phyloP scores from a whole-genome alignment of 2,329 filamentous ascomycete species.

The Fusarium illudens region DNA sequence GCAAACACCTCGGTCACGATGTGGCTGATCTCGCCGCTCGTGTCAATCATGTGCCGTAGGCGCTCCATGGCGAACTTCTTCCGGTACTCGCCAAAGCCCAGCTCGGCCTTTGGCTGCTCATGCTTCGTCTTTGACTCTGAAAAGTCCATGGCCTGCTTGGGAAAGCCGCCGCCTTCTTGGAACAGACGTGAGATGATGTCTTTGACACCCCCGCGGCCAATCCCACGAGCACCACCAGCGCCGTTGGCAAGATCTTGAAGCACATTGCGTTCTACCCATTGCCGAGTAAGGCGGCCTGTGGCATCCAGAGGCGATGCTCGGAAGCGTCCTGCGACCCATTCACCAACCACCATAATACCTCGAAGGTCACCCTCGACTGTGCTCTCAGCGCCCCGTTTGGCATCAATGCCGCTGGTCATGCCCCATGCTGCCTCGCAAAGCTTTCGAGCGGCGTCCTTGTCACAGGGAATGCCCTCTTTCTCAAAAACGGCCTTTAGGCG shows the following conservation, averaged over 20 bases:
- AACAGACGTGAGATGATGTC: slow-evolving; percentile 84
- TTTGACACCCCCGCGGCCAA: slow-evolving; percentile 75
- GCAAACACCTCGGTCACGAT: slow-evolving; percentile 86
- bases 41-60: slow-evolving; percentile 78
- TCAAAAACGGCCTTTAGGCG: slow-evolving; percentile 86
- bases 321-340: slow-evolving; percentile 83
- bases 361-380: slow-evolving; percentile 78
- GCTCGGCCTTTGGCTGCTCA: slow-evolving; percentile 65
- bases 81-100: slow-evolving; percentile 76
- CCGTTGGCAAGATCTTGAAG: slow-evolving; percentile 73
- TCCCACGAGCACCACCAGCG: slow-evolving; percentile 73
- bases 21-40: slow-evolving; percentile 79
- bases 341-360: slow-evolving; percentile 84
- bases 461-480: slow-evolving; percentile 87
- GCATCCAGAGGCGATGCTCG: slow-evolving; percentile 56
- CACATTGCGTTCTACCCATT: slow-evolving; percentile 80
- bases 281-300: slow-evolving; percentile 67
- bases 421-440: slow-evolving; percentile 87
- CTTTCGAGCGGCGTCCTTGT: slow-evolving; percentile 87
- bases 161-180: slow-evolving; percentile 80
- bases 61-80: slow-evolving; percentile 78
- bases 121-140: slow-evolving; percentile 54
- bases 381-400: slow-evolving; percentile 71
- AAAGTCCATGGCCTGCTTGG: slow-evolving; percentile 60
- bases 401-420: slow-evolving; percentile 75